These are phyloP conservation scores for Dendrobium nobile DNA, from an alignment of 106 monocot genomes.

Conservation along the genomic window DNA sequence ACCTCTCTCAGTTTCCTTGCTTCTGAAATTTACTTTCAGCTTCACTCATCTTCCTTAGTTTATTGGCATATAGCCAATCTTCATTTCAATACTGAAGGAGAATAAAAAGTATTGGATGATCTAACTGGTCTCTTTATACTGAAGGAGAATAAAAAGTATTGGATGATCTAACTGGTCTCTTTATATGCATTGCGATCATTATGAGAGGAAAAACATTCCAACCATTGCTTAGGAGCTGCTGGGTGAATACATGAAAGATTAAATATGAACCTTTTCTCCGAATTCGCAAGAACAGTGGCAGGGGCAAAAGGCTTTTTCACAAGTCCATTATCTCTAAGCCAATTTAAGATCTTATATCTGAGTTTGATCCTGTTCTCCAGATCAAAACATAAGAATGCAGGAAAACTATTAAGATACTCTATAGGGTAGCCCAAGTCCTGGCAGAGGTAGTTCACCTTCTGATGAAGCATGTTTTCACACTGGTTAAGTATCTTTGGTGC, in stretches of 20 bases:
- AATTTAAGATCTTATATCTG: conserved; percentile 65
- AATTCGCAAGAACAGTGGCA: conserved; percentile 69
- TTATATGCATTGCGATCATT: conserved; percentile 14
- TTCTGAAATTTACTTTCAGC: not conserved
- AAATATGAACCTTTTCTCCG: conserved; percentile 69
- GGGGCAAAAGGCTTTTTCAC: conserved; percentile 52
- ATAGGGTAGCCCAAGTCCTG: conserved; percentile 46
- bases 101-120: not conserved
- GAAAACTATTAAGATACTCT: conserved; percentile 57
- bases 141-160: not conserved
- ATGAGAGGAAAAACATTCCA: conserved; percentile 62
- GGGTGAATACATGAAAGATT: conserved; percentile 66
- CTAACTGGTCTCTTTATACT: not conserved
- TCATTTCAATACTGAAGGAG: not conserved
- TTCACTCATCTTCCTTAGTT: not conserved
- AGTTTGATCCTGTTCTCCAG: conserved; percentile 79
- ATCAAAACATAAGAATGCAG: conserved; percentile 73
- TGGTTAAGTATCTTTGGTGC: conserved; percentile 74
- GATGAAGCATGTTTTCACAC: conserved; percentile 24
- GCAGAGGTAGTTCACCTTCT: conserved; percentile 65
- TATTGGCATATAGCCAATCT: not conserved
- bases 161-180: not conserved
- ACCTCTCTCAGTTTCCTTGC: not conserved
- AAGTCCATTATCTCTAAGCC: conserved; percentile 68
- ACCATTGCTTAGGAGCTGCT: conserved; percentile 86